Evolutionary conservation across 352 stramenopile species (phyloP), one percentile per base, ranked within the genome.

Genomic region (Phytophthora aleatoria): DNA sequence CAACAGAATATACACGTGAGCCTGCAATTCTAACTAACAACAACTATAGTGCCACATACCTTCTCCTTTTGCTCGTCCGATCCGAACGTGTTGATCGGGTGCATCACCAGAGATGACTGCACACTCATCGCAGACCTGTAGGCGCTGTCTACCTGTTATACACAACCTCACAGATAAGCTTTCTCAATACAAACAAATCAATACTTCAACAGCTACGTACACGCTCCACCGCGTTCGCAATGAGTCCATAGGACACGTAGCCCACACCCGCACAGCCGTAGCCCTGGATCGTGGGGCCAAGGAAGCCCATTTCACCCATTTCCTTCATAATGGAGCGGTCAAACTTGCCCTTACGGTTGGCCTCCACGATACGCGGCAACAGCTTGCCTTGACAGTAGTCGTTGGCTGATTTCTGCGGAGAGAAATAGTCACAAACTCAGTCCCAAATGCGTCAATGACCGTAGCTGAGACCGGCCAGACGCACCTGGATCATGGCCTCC

Each of bases 71-170:
- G 90, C 57, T 97, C 87, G 15, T 99, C 95, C 48, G 87, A 97
- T 16, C 97, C 97, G 68, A 98, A 99, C 5, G 87, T 94, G 76
- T 98, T 98, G 77, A 99, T 99, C 39, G 97, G 97, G 77, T 98
- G 93, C 97, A 99, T 99, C 30, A 99, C 97, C 15, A 99, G 76
- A 42, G 92, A 98, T 52, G 90, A 98, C 77, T 99, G 97, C 30
- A 99, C 97, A 65, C 89, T 98, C 94, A 99, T 98, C 47, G 96
- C 95, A 36, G 93, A 98, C 24, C 97, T 84, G 81, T 99, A 99
- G 9, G 87, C 89, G 33, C 92, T 99, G 85, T 99, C 97, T 3
- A 99, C 85, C 76, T 90, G 43, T 15, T 38, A 43, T 27, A 42
- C 36, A 30, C n/a, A 43, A 10, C 7, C 15, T 27, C 31, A 54